These are phyloP conservation scores for Diaporthe nobilis DNA, from an alignment of 2,329 filamentous ascomycete species.

Conservation along the genomic window DNA sequence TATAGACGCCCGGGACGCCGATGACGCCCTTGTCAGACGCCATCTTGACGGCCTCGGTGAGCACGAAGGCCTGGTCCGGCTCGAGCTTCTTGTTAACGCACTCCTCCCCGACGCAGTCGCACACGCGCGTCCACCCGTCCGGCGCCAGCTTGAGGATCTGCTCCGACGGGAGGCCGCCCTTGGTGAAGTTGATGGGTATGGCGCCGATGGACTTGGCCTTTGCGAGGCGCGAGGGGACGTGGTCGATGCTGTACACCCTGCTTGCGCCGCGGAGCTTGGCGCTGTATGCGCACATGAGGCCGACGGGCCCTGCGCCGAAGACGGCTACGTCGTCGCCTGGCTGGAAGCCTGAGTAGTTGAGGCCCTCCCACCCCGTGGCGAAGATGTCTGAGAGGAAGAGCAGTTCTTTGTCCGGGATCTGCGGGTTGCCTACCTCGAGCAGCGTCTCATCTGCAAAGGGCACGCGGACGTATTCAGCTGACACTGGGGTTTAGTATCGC, in stretches of 20 bases:
- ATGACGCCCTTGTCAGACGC: slow-evolving; percentile 44
- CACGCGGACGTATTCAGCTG: slow-evolving; percentile 45
- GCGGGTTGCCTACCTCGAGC: slow-evolving; percentile 40
- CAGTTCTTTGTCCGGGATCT: slow-evolving; percentile 45
- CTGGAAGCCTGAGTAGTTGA: slow-evolving; percentile 54
- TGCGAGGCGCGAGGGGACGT: slow-evolving; percentile 44
- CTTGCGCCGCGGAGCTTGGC: slow-evolving; percentile 47
- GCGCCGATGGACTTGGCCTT: slow-evolving; percentile 45
- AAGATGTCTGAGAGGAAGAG: slow-evolving; percentile 54
- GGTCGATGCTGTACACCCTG: slow-evolving; percentile 46
- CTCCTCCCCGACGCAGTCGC: slow-evolving; percentile 45
- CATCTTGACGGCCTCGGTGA: slow-evolving; percentile 43
- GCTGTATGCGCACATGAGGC: slow-evolving; percentile 47
- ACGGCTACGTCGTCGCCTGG: slow-evolving; percentile 50
- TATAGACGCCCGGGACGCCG: slow-evolving; percentile 46
- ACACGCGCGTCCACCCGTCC: slow-evolving; percentile 43
- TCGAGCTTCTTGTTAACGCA: slow-evolving; percentile 44
- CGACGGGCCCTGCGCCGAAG: slow-evolving; percentile 48
- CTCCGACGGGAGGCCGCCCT: slow-evolving; percentile 39
- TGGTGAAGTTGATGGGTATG: slow-evolving; percentile 45
- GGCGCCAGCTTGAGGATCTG: slow-evolving; percentile 44
- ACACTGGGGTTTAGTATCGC: no score
- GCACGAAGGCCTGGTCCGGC: slow-evolving; percentile 42
- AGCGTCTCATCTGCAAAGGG: slow-evolving; percentile 44
- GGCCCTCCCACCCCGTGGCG: slow-evolving; percentile 54